These are phyloP conservation scores for Alternaria dauci DNA, from an alignment of 2,329 filamentous ascomycete genomes.

Conservation along the genomic window DNA sequence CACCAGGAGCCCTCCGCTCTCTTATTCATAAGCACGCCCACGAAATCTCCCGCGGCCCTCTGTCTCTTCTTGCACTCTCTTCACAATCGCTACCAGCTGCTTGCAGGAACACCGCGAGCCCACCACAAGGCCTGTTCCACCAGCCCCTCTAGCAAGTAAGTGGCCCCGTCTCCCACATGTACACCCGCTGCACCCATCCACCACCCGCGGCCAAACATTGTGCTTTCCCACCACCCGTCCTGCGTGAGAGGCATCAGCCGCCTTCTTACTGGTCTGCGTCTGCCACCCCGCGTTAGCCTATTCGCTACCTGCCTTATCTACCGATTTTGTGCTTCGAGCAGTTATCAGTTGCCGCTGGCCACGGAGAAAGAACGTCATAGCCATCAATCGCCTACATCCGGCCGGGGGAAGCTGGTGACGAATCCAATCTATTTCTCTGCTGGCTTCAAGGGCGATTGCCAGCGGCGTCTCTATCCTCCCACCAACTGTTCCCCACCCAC, in stretches of 20 bases:
- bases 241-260: constrained; percentile 37
- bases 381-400: constrained; percentile 26
- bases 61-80: constrained; percentile 20
- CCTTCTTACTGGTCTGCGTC: constrained; percentile 18
- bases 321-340: constrained; percentile 29
- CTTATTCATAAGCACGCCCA: constrained; percentile 49
- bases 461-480: constrained; percentile 16
- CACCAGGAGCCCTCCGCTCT: constrained; percentile 38
- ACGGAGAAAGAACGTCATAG: constrained; percentile 35
- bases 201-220: constrained; percentile 19
- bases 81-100: constrained; percentile 39
- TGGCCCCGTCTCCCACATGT: constrained; percentile 25
- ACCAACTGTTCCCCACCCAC: constrained; percentile 15
- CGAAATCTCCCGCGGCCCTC: constrained; percentile 31
- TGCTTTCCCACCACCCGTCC: constrained; percentile 26
- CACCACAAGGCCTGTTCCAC: constrained; percentile 35
- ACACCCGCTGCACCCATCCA: constrained; percentile 26
- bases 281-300: constrained; percentile 42
- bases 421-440: constrained; percentile 23
- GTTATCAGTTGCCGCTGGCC: constrained; percentile 37
- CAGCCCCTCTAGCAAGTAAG: constrained; percentile 41
- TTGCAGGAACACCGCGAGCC: constrained; percentile 42
- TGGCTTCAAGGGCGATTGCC: constrained; percentile 21
- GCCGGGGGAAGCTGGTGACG: constrained; percentile 31
- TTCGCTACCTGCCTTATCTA: constrained; percentile 49